These are phyloP conservation scores for Dioscorea alata DNA, from an alignment of 106 monocot genomes.

Conservation along the genomic window DNA sequence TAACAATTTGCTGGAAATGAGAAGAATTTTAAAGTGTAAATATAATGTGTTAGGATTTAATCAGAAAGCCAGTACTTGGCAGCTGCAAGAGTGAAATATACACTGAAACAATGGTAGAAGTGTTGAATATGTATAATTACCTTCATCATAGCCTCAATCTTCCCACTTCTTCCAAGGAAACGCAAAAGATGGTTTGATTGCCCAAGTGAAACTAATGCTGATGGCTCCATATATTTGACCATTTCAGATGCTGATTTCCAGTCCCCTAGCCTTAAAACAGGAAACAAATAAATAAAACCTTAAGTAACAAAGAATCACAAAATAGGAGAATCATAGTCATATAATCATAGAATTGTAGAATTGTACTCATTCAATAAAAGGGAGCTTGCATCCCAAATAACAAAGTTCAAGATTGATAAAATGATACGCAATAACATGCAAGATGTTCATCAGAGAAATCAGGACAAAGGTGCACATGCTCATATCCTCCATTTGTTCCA, in stretches of 20 bases:
- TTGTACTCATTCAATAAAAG: too few relatives aligned
- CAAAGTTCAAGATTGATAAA: too few relatives aligned
- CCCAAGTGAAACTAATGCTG: conserved; percentile 61
- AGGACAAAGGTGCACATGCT: too few relatives aligned
- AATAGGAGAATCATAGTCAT: too few relatives aligned
- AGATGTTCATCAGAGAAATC: too few relatives aligned
- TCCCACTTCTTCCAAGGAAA: conserved; percentile 93
- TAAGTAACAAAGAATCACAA: background rate
- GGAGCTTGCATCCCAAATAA: too few relatives aligned
- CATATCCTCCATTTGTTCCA: too few relatives aligned
- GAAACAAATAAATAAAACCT: background rate
- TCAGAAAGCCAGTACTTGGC: background rate
- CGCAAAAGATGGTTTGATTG: conserved; percentile 64
- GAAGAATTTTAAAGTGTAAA: background rate
- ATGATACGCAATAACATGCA: too few relatives aligned
- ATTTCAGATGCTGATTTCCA: conserved; percentile 67
- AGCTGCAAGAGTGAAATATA: background rate
- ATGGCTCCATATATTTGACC: conserved; percentile 65
- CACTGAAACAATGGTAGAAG: background rate
- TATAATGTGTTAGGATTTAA: background rate
- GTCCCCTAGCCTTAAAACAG: conserved; percentile 54
- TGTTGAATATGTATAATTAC: conserved; percentile 18
- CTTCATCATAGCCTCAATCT: conserved; percentile 91
- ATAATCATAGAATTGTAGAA: too few relatives aligned
- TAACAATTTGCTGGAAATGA: background rate